Evolutionary conservation across 2,329 filamentous ascomycete genomes (phyloP), one percentile per base, ranked within the genome.

Genomic region (Plectosphaerella cucumerina): DNA sequence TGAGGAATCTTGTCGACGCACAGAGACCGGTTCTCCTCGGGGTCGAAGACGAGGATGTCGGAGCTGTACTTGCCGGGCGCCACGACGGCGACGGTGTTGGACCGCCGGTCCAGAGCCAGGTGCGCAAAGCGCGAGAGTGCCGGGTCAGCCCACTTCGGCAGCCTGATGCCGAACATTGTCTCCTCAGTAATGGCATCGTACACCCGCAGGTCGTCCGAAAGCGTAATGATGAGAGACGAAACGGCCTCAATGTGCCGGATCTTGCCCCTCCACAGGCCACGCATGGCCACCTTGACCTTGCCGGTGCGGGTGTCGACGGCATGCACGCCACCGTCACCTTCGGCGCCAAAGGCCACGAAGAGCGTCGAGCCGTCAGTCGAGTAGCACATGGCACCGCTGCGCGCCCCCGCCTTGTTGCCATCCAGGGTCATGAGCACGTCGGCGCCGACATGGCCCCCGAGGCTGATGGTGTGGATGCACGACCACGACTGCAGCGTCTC

Each of bases 121-220:
- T 87, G 85, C 50, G 81, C 72, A 56, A 85, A 70, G 3, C 17
- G 21, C 15, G 22, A 18, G 34, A 18, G 15, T 8, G 37, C 12
- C 20, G 35, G n/a, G 15, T 23, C 21, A 9, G 41, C 47, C 44
- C 79, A 53, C 47, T 66, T 65, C 37, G 69, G 74, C 14, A 91
- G 70, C 22, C 78, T 71, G 47, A 87, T 75, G 46, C 82, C 82
- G 61, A 87, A 90, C 34, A 82, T 79, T 44, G 92, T 76, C 59
- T 86, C 80, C 60, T 96, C 89, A 47, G 84, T 77, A 8, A 97
- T 89, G 11, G 95, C 79, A 65, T 99, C 89, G 75, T 90, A 96
- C 34, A 96, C 85, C 39, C 83, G 77, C 9, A 97, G 76, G 23
- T 83, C 80, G 42, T 86, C 78, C 0, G 90, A 90, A 1, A 96